Evolutionary conservation across 768 basidiomycete species (phyloP).

Genomic region (Rhodotorula kratochvilovae): DNA sequence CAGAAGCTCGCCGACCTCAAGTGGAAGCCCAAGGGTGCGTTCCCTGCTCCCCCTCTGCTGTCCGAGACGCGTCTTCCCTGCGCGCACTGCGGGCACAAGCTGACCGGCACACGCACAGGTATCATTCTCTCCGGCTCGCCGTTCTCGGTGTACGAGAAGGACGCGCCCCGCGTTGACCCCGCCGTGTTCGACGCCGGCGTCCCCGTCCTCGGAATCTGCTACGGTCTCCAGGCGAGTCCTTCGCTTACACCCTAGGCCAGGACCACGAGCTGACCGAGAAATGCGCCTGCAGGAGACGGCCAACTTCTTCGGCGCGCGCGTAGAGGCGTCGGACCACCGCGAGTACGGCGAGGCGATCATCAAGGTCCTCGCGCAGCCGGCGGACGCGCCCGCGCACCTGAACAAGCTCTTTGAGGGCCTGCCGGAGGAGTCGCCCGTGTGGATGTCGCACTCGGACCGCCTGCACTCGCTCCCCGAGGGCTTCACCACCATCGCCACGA

Average conservation of each 20-base stretch:
- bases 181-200: conserved; percentile 75
- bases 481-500: conserved; percentile 84
- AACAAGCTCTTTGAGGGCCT: conserved; percentile 81
- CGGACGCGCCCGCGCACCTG: conserved; percentile 37
- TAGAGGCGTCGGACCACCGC: conserved; percentile 79
- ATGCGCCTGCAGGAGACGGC: conserved; percentile 71
- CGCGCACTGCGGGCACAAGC: too few relatives aligned
- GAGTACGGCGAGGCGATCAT: conserved; percentile 92
- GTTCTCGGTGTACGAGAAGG: conserved; percentile 91
- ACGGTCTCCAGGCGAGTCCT: conserved; percentile 75
- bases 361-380: conserved; percentile 57
- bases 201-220: conserved; percentile 93
- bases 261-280: background rate
- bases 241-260: background rate
- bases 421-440: conserved; percentile 88
- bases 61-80: too few relatives aligned
- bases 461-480: conserved; percentile 71
- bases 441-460: conserved; percentile 99
- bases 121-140: conserved; percentile 97
- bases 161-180: conserved; percentile 89
- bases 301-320: conserved; percentile 75
- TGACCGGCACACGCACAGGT: conserved; percentile 52
- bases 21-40: conserved; percentile 87
- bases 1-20: conserved; percentile 76
- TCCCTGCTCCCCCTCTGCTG: background rate